These are phyloP conservation scores for Leishmania major DNA, from an alignment of 208 protist species.

Conservation along the genomic window DNA sequence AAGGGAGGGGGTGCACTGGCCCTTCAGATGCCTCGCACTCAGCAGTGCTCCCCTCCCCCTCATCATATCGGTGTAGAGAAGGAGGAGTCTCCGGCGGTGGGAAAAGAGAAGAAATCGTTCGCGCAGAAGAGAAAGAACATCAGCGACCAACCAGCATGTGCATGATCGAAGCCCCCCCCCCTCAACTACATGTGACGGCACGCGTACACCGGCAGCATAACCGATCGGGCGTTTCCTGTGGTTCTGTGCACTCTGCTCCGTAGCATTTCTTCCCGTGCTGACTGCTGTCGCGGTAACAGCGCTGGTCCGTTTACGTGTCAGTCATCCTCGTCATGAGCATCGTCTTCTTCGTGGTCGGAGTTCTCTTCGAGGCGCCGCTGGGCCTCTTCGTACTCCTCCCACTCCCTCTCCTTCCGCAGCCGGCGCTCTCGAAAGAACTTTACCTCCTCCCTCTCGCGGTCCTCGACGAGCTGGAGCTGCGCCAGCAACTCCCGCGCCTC, in stretches of 20 bases:
- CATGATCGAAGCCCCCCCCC: no score
- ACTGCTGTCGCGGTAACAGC: neutral
- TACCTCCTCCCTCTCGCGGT: conserved; percentile 76
- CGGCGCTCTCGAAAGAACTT: conserved; percentile 76
- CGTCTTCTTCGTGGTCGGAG: conserved; percentile 9
- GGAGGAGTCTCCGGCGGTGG: neutral
- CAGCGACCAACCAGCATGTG: neutral
- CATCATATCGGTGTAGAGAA: neutral
- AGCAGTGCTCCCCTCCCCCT: neutral
- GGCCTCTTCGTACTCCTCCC: conserved; percentile 65
- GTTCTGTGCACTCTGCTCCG: neutral
- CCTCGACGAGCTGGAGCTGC: conserved; percentile 83
- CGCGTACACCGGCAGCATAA: neutral
- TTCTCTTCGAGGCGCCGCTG: conserved; percentile 28
- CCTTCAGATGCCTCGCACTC: no score
- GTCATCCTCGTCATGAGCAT: conserved; percentile 10
- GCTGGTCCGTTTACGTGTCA: neutral
- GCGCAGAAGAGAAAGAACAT: neutral
- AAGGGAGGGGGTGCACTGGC: no score
- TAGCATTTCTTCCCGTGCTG: neutral
- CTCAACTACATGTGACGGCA: neutral
- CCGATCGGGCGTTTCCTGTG: neutral
- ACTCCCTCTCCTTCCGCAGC: conserved; percentile 77
- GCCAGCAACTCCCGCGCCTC: conserved; percentile 75
- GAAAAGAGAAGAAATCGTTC: neutral